Base-by-base conservation (phyloP, 805 yeast genomes). In the Brettanomyces sp. region DNA sequence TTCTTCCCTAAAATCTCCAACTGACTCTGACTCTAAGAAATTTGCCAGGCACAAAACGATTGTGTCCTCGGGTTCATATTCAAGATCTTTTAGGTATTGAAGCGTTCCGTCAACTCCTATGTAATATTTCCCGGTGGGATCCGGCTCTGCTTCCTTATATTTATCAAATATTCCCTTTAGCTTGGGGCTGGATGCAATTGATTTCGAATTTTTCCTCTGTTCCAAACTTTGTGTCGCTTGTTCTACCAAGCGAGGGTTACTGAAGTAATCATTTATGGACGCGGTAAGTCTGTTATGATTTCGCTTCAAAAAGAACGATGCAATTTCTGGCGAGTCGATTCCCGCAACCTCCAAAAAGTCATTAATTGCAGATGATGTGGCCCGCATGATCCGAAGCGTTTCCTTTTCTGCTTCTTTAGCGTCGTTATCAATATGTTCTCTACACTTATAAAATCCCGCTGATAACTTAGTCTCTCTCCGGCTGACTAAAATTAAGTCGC, bases 91-190 rank as follows among this genome's bases (percentile, higher is more conserved):
- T 22, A 91, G 66, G 54, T 81, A 86, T 36, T 58, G 52, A 8
- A 90, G 60, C 0, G 96, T 83, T 0, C 96, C 96, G 47, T 87
- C 93, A 8, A 85, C 70, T 24, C 80, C 91, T 36, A 89, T 85
- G 38, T 48, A 55, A 11, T 66, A 43, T 14, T 45, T 47, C 9
- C 64, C 63, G 21, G 61, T 42, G 1, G 55, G 53, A 44, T 59
- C 58, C 3, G 50, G 51, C 35, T 49, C 44, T 13, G 43, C 51
- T 39, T 58, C 63, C 43, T 55, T 58, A 45, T 63, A 64, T n/a
- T 43, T 48, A 23, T 68, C 58, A 51, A 64, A 75, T 1, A 75
- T 21, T 0, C 52, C 53, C 14, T 53, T 53, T 36, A 74, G 50
- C 32, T 52, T 46, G 2, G 47, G 35, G 28, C 46, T 45, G 5